phyloP scores from a whole-genome alignment of 139 green algal species.

The Astrephomene gubernaculifera region DNA sequence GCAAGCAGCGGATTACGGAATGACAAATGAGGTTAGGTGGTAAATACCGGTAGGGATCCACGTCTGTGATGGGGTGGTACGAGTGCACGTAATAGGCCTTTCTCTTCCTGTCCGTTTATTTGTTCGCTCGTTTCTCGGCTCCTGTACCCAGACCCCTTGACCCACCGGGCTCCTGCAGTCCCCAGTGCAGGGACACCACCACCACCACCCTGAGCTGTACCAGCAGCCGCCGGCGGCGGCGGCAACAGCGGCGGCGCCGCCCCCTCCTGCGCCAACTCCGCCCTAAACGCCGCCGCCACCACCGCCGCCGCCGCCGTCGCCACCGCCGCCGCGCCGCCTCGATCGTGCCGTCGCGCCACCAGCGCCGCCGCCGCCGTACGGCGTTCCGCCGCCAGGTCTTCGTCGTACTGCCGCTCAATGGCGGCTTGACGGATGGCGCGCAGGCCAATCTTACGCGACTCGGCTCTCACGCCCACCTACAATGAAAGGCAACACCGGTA shows the following conservation, averaged over 20 bases:
- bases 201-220: background rate
- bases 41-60: no score
- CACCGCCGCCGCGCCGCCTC: background rate
- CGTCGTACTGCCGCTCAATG: constrained; percentile 64
- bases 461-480: constrained; percentile 64
- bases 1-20: no score
- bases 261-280: constrained; percentile 30
- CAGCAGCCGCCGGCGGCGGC: background rate
- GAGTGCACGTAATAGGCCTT: no score
- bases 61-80: no score
- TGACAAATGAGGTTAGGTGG: no score
- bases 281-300: background rate
- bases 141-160: background rate
- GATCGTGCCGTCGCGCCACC: background rate
- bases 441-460: constrained; percentile 70
- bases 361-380: constrained; percentile 37
- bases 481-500: background rate
- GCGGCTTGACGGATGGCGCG: constrained; percentile 70
- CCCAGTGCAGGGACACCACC: no score
- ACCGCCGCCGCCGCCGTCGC: background rate
- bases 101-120: no score
- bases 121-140: no score
- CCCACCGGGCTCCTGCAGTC: background rate
- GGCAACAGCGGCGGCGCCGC: background rate
- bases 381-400: constrained; percentile 68